phyloP scores from a whole-genome alignment of 345 rosid species.

The Reutealis trisperma region DNA sequence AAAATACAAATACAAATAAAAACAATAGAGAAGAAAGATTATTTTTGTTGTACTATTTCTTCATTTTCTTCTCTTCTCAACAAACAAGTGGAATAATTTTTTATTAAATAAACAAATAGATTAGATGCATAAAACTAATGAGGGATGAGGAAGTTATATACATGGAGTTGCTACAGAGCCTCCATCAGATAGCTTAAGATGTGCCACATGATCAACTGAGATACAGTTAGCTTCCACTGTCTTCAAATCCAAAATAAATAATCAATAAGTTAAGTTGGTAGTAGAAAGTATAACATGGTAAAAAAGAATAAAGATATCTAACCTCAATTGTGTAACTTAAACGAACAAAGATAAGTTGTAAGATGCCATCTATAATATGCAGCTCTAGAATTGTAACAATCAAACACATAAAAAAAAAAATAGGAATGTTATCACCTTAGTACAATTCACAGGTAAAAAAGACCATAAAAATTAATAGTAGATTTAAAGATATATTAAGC shows the following conservation, averaged over 20 bases:
- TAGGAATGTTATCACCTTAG: not conserved
- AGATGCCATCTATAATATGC: conserved; percentile 93
- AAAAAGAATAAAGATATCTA: conserved; percentile 2
- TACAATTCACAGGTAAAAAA: not conserved
- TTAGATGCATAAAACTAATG: not conserved
- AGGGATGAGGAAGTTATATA: conserved; percentile 28
- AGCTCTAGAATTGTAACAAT: conserved; percentile 48
- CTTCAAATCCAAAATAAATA: conserved; percentile 36
- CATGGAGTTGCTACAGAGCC: conserved; percentile 97
- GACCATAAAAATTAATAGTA: not conserved
- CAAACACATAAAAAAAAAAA: not conserved
- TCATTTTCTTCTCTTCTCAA: not conserved
- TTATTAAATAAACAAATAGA: not conserved
- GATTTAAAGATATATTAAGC: too few species aligned
- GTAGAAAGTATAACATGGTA: conserved; percentile 1
- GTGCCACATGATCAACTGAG: conserved; percentile 97
- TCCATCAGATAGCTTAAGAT: conserved; percentile 96
- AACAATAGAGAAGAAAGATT: too few species aligned
- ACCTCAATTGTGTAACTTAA: conserved; percentile 99
- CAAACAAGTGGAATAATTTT: not conserved
- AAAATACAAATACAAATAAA: too few species aligned
- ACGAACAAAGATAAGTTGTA: conserved; percentile 83
- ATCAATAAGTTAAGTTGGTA: conserved; percentile 5
- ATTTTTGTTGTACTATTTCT: not conserved
- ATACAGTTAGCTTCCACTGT: conserved; percentile 95